These are phyloP conservation scores for Geranium rotundifolium DNA, from an alignment of 345 rosid species.

Conservation along the genomic window DNA sequence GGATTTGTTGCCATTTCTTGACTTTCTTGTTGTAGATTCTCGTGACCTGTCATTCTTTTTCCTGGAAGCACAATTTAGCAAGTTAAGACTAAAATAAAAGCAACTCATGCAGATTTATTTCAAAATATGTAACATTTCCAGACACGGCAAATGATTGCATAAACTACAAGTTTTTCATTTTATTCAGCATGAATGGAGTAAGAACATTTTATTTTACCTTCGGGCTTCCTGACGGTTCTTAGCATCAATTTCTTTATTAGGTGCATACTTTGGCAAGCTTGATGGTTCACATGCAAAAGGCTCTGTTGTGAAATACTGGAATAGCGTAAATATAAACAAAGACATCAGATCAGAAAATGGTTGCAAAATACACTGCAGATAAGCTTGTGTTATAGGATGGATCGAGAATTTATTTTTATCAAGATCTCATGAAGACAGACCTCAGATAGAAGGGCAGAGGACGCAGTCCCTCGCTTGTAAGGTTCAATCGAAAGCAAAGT, in stretches of 20 bases:
- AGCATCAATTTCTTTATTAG: slow-evolving; percentile 19
- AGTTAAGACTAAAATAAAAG: too few relatives aligned
- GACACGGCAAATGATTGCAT: too few relatives aligned
- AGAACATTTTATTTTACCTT: background rate
- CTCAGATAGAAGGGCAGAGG: slow-evolving; percentile 7
- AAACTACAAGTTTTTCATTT: too few relatives aligned
- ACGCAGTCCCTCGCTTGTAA: slow-evolving; percentile 14
- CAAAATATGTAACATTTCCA: too few relatives aligned
- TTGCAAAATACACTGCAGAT: background rate
- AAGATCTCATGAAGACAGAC: background rate
- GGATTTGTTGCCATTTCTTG: background rate
- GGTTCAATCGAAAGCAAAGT: slow-evolving; percentile 12
- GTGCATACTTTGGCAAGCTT: slow-evolving; percentile 18
- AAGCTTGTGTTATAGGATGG: too few relatives aligned
- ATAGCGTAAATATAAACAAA: background rate
- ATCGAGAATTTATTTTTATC: too few relatives aligned
- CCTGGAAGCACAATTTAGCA: background rate
- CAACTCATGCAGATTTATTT: too few relatives aligned
- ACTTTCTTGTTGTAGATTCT: background rate
- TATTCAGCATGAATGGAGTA: too few relatives aligned
- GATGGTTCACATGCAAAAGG: slow-evolving; percentile 21
- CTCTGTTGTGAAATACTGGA: slow-evolving; percentile 11
- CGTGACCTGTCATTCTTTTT: background rate
- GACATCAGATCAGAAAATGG: background rate
- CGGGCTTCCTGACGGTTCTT: slow-evolving; percentile 12